Evolutionary conservation across 768 basidiomycete genomes (phyloP).

Genomic region (Calvatia gigantea): DNA sequence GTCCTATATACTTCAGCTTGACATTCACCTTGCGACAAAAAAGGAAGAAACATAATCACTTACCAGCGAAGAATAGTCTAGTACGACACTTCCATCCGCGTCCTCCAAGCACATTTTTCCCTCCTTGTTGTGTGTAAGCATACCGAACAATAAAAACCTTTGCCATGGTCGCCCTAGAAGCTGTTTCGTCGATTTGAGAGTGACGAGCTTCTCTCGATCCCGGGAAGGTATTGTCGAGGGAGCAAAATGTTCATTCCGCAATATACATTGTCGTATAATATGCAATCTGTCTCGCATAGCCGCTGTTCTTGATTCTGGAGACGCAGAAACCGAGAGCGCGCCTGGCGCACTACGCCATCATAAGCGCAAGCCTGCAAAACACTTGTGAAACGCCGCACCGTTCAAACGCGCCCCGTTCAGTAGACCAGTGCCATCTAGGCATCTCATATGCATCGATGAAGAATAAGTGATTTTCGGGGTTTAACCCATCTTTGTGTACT

Average conservation of each 20-base stretch:
- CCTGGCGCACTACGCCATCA: slow-evolving; percentile 38
- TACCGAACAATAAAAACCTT: slow-evolving; percentile 89
- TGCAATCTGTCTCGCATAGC: slow-evolving; percentile 83
- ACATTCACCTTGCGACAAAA: not conserved
- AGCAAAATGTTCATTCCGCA: slow-evolving; percentile 96
- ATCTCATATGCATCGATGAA: slow-evolving; percentile 92
- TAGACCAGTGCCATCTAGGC: slow-evolving; percentile 92
- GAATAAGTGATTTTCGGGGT: slow-evolving; percentile 78
- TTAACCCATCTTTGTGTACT: slow-evolving; percentile 60
- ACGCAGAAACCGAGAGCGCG: slow-evolving; percentile 70
- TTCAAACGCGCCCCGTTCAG: slow-evolving; percentile 83
- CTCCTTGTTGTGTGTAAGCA: slow-evolving; percentile 87
- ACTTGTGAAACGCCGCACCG: slow-evolving; percentile 46
- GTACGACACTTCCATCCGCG: slow-evolving; percentile 82
- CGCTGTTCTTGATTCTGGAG: slow-evolving; percentile 76
- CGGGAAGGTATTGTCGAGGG: slow-evolving; percentile 90
- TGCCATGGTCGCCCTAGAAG: slow-evolving; percentile 86
- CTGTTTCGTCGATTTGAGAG: slow-evolving; percentile 95
- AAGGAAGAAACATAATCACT: slow-evolving; percentile 20
- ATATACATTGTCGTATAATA: slow-evolving; percentile 88
- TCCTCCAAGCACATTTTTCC: slow-evolving; percentile 92
- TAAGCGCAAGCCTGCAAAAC: not conserved
- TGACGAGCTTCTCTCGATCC: slow-evolving; percentile 84
- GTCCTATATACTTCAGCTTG: slow-evolving; percentile 38
- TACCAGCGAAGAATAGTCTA: slow-evolving; percentile 88